These are phyloP conservation scores for Furcasterigmium furcatum DNA, from an alignment of 2,329 filamentous ascomycete species.

Conservation along the genomic window DNA sequence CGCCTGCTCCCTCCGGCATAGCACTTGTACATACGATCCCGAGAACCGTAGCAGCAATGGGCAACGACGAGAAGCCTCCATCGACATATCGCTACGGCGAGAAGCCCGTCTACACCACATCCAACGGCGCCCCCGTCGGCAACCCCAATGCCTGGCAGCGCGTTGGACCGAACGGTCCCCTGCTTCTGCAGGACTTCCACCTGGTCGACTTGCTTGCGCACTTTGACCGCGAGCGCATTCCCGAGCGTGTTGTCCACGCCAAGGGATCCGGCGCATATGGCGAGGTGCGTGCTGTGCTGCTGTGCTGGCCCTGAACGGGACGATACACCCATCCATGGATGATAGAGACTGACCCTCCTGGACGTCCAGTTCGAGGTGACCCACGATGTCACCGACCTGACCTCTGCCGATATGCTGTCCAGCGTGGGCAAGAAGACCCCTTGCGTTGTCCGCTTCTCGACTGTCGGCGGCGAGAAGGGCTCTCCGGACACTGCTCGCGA, in stretches of 20 bases:
- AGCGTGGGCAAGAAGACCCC: constrained; percentile 67
- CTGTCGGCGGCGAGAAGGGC: constrained; percentile 70
- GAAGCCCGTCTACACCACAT: constrained; percentile 55
- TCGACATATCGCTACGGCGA: constrained; percentile 53
- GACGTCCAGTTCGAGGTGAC: constrained; percentile 38
- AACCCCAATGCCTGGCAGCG: constrained; percentile 47
- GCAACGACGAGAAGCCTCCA: constrained; percentile 35
- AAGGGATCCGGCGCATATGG: constrained; percentile 56
- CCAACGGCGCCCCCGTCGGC: constrained; percentile 55
- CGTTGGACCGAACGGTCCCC: constrained; percentile 52
- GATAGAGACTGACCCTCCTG: neutral
- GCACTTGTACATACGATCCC: no score
- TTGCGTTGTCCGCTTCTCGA: constrained; percentile 67
- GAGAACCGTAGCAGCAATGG: constrained; percentile 28
- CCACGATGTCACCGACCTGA: constrained; percentile 49
- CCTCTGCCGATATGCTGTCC: constrained; percentile 48
- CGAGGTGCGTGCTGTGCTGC: constrained; percentile 15
- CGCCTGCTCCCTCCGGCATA: no score
- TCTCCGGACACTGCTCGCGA: constrained; percentile 71
- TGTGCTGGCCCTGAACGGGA: neutral
- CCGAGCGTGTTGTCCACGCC: constrained; percentile 53
- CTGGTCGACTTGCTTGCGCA: constrained; percentile 59
- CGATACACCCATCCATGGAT: neutral
- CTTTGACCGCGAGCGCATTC: constrained; percentile 49
- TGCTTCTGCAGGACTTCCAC: constrained; percentile 64